Evolutionary conservation across 2,329 filamentous ascomycete genomes (phyloP), one percentile per base, ranked within the genome.

Genomic region (Trichoderma citrinoviride): DNA sequence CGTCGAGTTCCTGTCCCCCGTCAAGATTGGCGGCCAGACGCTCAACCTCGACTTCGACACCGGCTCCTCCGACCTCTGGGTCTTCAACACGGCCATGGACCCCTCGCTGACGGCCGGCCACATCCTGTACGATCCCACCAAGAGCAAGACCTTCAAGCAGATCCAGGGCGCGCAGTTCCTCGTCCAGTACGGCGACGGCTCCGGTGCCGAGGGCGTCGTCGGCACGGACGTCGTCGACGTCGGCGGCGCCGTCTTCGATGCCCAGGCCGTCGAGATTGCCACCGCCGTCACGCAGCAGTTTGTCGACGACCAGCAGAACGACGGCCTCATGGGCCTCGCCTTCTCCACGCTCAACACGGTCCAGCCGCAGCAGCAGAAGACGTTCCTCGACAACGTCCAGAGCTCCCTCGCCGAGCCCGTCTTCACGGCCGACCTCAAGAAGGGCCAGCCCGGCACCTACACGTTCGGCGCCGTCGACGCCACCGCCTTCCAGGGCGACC

Each of bases 31-130:
- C 66, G 87, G 87, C 5, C 89, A 92, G 77, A 83, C 81, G 5
- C 71, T 92, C 65, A 85, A 87, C 71, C 77, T 92, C 73, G 86
- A 91, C 74, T 90, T 92, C 72, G 90, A 92, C 76, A 89, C 88
- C n/a, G 90, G 90, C 64, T 91, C 89, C 2, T 85, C 89, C 14
- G 90, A 92, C 75, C 81, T 91, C 79, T 92, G 89, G 89, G 84
- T 90, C 23, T 90, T 92, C 78, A 90, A 84, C 77, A 86, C 84
- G 17, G 73, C 82, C 62, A 82, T 91, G 43, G 72, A 82, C 1
- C 61, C 77, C 1, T 65, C 72, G 5, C 68, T 79, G 52, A 80
- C 80, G 43, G 71, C 73, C 29, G 81, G 81, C 44, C 89, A 90
- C 76, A 70, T 70, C 10, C 60, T 78, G 25, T 82, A 73, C 69